Percentiles rank a stretch among this genome's conserved stretches.
phyloP scores from a whole-genome alignment of 139 green algal species.

The Dunaliella primolecta region DNA sequence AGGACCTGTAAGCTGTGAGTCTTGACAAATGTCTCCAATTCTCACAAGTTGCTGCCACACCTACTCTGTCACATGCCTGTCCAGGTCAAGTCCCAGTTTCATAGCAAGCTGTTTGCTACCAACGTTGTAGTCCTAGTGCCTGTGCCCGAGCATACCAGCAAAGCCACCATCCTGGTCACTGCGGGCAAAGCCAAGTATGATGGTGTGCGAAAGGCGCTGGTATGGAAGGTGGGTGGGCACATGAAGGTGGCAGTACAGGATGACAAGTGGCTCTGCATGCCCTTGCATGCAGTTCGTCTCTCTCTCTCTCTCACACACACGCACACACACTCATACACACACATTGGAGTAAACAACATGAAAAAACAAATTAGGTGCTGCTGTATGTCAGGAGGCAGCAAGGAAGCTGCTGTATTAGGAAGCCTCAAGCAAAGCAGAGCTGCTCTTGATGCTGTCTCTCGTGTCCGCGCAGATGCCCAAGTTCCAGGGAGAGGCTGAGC shows the following conservation, averaged over 20 bases:
- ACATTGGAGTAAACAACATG: background rate
- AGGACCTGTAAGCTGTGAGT: too few relatives aligned
- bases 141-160: conserved; percentile 90
- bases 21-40: too few relatives aligned
- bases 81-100: conserved; percentile 71
- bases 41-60: too few relatives aligned
- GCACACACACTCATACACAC: too few relatives aligned
- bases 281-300: background rate
- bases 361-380: background rate
- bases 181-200: conserved; percentile 92
- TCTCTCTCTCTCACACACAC: too few relatives aligned
- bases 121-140: conserved; percentile 78
- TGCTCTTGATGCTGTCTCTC: too few relatives aligned
- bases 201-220: conserved; percentile 74
- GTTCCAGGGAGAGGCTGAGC: conserved; percentile 69
- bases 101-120: conserved; percentile 69
- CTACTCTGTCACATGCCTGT: too few relatives aligned
- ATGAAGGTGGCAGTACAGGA: background rate
- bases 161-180: conserved; percentile 74
- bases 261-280: background rate
- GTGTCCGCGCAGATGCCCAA: conserved; percentile 66
- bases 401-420: too few relatives aligned
- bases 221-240: conserved; percentile 39
- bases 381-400: background rate
- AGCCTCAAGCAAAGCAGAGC: too few relatives aligned